A percentile compares a stretch with the other conserved stretches of the same genome.
These are phyloP conservation scores for Monilinia aucupariae DNA, from an alignment of 2,329 filamentous ascomycete genomes.

Conservation along the genomic window DNA sequence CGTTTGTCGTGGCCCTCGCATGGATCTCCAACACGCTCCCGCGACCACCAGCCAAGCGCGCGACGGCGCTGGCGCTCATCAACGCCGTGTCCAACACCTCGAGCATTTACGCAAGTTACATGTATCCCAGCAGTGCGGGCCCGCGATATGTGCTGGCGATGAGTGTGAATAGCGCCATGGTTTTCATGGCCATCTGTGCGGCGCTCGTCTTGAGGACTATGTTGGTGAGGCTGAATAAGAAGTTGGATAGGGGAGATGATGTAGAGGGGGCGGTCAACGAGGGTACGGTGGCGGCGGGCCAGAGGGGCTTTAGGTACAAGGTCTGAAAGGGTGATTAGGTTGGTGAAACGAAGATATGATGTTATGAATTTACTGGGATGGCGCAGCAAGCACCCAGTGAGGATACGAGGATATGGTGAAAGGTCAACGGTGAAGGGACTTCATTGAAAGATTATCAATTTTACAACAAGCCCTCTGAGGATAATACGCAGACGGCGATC, in stretches of 20 bases:
- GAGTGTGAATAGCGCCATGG: conserved; percentile 61
- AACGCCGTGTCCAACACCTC: conserved; percentile 63
- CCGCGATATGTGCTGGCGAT: conserved; percentile 45
- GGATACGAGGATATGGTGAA: not conserved
- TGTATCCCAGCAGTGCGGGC: conserved; percentile 32
- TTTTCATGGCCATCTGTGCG: conserved; percentile 57
- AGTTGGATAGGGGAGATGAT: conserved; percentile 55
- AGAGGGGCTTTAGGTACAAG: conserved; percentile 15
- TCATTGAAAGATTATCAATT: too few species aligned
- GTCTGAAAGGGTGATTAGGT: not conserved
- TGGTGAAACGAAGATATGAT: not conserved
- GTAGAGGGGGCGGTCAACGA: conserved; percentile 39
- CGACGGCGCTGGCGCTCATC: conserved; percentile 67
- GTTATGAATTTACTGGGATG: not conserved
- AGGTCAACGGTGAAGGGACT: too few species aligned
- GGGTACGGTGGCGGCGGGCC: conserved; percentile 3
- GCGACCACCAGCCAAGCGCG: conserved; percentile 58
- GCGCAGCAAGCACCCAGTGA: not conserved
- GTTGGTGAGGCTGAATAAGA: conserved; percentile 61
- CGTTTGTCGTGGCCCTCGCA: conserved; percentile 61
- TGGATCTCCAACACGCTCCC: conserved; percentile 76
- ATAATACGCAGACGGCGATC: not conserved
- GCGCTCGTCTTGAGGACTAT: conserved; percentile 59
- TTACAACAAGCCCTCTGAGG: too few species aligned
- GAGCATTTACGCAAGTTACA: conserved; percentile 62